Evolutionary conservation across 2,329 filamentous ascomycete species (phyloP), one percentile per base, ranked within the genome.

Genomic region (Colletotrichum limetticola): DNA sequence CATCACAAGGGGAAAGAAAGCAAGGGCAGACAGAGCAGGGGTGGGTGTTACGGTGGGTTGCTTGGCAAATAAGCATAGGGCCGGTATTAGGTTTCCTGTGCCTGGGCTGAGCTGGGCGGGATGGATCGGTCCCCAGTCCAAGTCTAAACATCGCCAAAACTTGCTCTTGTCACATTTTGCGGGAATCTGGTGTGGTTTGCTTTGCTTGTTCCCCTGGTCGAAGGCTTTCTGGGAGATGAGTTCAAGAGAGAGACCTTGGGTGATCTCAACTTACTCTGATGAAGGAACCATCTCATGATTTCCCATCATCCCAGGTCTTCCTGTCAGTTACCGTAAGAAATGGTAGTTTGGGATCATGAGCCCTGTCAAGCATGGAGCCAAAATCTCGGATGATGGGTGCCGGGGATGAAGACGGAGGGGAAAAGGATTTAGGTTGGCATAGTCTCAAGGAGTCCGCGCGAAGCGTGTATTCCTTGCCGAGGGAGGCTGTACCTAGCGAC

Each of bases 71-170:
- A 46, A 46, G 62, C 52, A 46, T 65, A 55, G 32, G 32, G 62
- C 52, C 9, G 52, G 52, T 24, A 55, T 55, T 28, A 55, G 52
- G 24, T 22, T 55, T 55, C 52, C 52, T 55, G 22, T 24, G 37
- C 37, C 26, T 28, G 52, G 35, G 30, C 30, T 28, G 28, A 28
- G 28, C 28, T 28, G 28, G 30, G 30, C 9, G 30, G 30, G 30
- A 32, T n/a, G 52, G 52, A 55, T 55, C 22, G 5, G n/a, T 19
- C 56, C 66, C 66, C 35, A 8, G 46, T 57, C 28, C 19, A 28
- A 61, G 60, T 57, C 71, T 71, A 66, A 61, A 71, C 71, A 66
- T 71, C 60, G 66, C 49, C 66, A 70, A 71, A 71, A 66, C 71
- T 5, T 70, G 71, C 71, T 61, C 49, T 42, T 22, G 35, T 52